Percentiles rank a stretch among this genome's conserved stretches.
phyloP scores from a whole-genome alignment of 2,329 filamentous ascomycete species.

The Cladophialophora exuberans region DNA sequence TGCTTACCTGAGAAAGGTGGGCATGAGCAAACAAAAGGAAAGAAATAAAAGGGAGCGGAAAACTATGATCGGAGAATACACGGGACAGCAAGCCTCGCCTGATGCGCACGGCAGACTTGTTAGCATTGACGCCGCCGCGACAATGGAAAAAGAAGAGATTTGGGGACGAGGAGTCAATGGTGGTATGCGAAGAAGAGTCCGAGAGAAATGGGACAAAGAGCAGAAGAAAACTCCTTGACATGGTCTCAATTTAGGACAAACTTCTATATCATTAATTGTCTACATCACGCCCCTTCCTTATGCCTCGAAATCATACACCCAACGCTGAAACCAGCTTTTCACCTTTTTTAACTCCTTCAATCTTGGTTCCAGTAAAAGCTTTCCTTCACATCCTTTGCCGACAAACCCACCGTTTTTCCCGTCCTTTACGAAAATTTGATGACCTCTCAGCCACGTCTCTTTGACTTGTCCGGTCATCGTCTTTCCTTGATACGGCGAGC shows the following conservation, averaged over 20 bases:
- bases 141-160: slow-evolving; percentile 40
- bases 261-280: not conserved
- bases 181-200: slow-evolving; percentile 45
- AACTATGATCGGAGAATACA: slow-evolving; percentile 36
- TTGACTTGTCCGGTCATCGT: slow-evolving; percentile 74
- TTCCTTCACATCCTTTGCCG: slow-evolving; percentile 40
- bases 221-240: slow-evolving; percentile 22
- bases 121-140: slow-evolving; percentile 2
- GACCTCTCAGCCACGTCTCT: slow-evolving; percentile 84
- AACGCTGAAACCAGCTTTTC: slow-evolving; percentile 30
- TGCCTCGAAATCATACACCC: slow-evolving; percentile 29
- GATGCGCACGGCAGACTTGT: not conserved
- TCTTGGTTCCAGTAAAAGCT: slow-evolving; percentile 44
- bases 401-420: slow-evolving; percentile 50
- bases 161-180: slow-evolving; percentile 47
- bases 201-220: slow-evolving; percentile 42
- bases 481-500: slow-evolving; percentile 86
- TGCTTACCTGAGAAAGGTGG: slow-evolving; percentile 50
- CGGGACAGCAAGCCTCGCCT: slow-evolving; percentile 3
- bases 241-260: not conserved
- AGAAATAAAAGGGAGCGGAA: slow-evolving; percentile 45
- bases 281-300: slow-evolving; percentile 5
- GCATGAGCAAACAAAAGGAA: slow-evolving; percentile 44
- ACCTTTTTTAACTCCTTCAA: slow-evolving; percentile 28
- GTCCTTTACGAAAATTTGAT: slow-evolving; percentile 72